These are phyloP conservation scores for Citrus unshiu DNA, from an alignment of 345 rosid species.

Conservation along the genomic window DNA sequence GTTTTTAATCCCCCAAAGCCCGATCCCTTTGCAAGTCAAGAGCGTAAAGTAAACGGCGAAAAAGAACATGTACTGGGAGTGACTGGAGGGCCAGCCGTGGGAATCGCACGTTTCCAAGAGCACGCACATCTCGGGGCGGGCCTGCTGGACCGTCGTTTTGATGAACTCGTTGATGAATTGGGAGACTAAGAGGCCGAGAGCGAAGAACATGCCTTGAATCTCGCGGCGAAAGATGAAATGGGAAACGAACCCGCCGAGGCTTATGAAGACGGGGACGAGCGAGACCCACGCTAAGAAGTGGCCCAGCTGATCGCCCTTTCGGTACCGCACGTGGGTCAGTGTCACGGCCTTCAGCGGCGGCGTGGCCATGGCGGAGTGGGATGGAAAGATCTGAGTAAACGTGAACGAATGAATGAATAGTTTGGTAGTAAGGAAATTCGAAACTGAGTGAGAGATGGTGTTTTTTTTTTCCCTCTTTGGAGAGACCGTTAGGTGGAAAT, in stretches of 20 bases:
- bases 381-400: not conserved
- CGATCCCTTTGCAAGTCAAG: conserved; percentile 58
- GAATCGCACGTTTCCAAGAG: conserved; percentile 93
- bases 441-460: too few species aligned
- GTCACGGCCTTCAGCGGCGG: conserved; percentile 67
- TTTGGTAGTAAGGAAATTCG: too few species aligned
- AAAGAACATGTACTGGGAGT: conserved; percentile 88
- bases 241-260: conserved; percentile 83
- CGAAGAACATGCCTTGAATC: conserved; percentile 84
- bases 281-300: conserved; percentile 94
- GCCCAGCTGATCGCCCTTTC: conserved; percentile 67
- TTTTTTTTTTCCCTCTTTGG: too few species aligned
- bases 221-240: conserved; percentile 95
- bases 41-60: conserved; percentile 64
- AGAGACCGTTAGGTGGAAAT: not conserved
- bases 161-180: conserved; percentile 77
- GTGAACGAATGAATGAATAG: not conserved
- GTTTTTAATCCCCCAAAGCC: conserved; percentile 44
- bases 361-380: not conserved
- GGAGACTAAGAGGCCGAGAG: conserved; percentile 70
- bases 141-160: conserved; percentile 72
- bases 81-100: conserved; percentile 99
- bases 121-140: conserved; percentile 80
- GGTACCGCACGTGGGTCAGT: conserved; percentile 83
- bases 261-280: conserved; percentile 81